Conservation (phyloP, 2,329 filamentous ascomycete species). For the Trichophyton benhamiae region DNA sequence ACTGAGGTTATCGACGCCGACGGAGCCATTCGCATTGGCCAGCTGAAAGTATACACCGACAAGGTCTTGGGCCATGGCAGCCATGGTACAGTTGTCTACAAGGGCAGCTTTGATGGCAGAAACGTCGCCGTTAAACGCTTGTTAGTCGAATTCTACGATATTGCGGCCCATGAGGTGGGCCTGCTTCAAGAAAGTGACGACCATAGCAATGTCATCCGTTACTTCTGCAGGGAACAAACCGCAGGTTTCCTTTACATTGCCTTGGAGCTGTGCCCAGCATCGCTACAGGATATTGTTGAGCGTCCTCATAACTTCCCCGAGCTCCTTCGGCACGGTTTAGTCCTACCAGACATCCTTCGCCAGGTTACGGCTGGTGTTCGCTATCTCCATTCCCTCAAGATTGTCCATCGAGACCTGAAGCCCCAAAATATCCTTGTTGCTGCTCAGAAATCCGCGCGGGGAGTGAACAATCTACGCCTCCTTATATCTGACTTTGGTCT, state of each 20-base stretch:
- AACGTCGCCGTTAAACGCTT: constrained; percentile 94
- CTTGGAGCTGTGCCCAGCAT: constrained; percentile 84
- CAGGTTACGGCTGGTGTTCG: constrained; percentile 83
- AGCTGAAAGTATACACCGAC: constrained; percentile 48
- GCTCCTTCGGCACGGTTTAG: constrained; percentile 53
- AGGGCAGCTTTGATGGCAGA: constrained; percentile 84
- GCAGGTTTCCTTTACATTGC: constrained; percentile 92
- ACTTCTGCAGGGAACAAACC: constrained; percentile 82
- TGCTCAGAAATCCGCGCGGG: constrained; percentile 40
- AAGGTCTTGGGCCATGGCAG: constrained; percentile 62
- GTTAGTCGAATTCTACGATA: constrained; percentile 89
- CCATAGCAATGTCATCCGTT: constrained; percentile 91
- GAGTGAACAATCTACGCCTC: constrained; percentile 59
- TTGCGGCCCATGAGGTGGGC: constrained; percentile 86
- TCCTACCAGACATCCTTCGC: constrained; percentile 67
- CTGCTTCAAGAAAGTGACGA: constrained; percentile 87
- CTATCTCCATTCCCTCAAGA: constrained; percentile 80
- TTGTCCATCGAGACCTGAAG: constrained; percentile 94
- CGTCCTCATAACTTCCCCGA: constrained; percentile 55
- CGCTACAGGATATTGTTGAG: constrained; percentile 80
- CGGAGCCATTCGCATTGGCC: constrained; percentile 49
- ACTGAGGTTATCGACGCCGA: constrained; percentile 47
- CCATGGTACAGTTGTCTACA: constrained; percentile 92
- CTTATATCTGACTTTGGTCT: constrained; percentile 96
- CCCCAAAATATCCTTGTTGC: constrained; percentile 92